Evolutionary conservation across 768 basidiomycete genomes (phyloP).

Genomic region (Collybiopsis confluens): DNA sequence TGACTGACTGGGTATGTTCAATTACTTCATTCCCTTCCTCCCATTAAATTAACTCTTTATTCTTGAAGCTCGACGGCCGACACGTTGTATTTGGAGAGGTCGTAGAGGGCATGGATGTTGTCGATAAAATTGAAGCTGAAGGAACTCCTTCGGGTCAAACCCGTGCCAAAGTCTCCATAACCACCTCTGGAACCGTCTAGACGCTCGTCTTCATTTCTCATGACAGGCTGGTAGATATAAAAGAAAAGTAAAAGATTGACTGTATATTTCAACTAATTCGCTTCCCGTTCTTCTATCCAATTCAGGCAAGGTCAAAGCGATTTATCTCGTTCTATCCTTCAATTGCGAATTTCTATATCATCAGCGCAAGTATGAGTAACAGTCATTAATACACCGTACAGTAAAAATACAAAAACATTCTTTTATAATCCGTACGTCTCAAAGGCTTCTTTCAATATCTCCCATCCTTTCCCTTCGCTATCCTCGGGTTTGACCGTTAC

Average conservation of each 20-base stretch:
- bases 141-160: slow-evolving; percentile 40
- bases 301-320: no score
- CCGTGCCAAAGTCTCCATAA: slow-evolving; percentile 46
- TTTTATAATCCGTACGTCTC: background rate
- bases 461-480: slow-evolving; percentile 4
- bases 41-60: slow-evolving; percentile 18
- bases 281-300: no score
- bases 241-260: background rate
- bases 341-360: no score
- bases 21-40: slow-evolving; percentile 67
- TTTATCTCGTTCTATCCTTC: no score
- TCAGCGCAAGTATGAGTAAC: no score
- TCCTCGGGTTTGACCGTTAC: background rate
- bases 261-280: background rate
- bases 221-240: no score
- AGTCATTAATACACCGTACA: no score
- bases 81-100: slow-evolving; percentile 90
- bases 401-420: no score
- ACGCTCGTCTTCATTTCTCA: background rate
- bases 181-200: slow-evolving; percentile 47
- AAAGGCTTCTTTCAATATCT: slow-evolving; percentile 1
- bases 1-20: slow-evolving; percentile 42
- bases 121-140: slow-evolving; percentile 37
- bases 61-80: slow-evolving; percentile 56
- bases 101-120: slow-evolving; percentile 55